Evolutionary conservation across 768 basidiomycete species (phyloP).

Genomic region (Suillus subalutaceus): DNA sequence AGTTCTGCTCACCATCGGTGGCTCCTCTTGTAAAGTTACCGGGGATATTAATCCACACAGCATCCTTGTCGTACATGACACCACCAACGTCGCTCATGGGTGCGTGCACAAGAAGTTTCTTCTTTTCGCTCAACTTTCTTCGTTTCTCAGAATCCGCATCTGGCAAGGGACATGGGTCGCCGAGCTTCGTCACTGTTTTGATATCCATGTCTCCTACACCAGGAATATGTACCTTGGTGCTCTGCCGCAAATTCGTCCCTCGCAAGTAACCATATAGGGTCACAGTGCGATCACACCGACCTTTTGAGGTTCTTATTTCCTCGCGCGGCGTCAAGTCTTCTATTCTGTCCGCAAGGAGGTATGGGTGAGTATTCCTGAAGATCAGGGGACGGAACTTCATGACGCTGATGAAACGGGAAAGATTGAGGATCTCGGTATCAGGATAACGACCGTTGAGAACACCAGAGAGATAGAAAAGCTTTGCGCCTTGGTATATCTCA

Average conservation of each 20-base stretch:
- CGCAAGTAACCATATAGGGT: conserved; percentile 95
- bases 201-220: conserved; percentile 91
- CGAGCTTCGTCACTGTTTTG: conserved; percentile 69
- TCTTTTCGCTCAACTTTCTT: conserved; percentile 93
- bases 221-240: conserved; percentile 89
- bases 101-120: conserved; percentile 88
- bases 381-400: conserved; percentile 99
- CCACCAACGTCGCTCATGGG: conserved; percentile 99
- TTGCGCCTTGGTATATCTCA: conserved; percentile 98
- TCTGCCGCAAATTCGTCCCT: conserved; percentile 78
- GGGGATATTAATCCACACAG: conserved; percentile 96
- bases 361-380: conserved; percentile 94
- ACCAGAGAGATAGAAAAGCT: conserved; percentile 96
- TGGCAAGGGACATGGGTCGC: conserved; percentile 96
- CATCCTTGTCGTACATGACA: conserved; percentile 96
- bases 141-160: conserved; percentile 89
- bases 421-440: conserved; percentile 93
- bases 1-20: conserved; percentile 51
- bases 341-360: conserved; percentile 91
- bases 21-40: conserved; percentile 90
- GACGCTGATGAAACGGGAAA: conserved; percentile 93
- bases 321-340: conserved; percentile 95
- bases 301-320: conserved; percentile 70
- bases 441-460: conserved; percentile 98
- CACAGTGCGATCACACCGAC: conserved; percentile 92